Evolutionary conservation across 306 rosid genomes (phyloP).

Genomic region (Bauhinia variegata): DNA sequence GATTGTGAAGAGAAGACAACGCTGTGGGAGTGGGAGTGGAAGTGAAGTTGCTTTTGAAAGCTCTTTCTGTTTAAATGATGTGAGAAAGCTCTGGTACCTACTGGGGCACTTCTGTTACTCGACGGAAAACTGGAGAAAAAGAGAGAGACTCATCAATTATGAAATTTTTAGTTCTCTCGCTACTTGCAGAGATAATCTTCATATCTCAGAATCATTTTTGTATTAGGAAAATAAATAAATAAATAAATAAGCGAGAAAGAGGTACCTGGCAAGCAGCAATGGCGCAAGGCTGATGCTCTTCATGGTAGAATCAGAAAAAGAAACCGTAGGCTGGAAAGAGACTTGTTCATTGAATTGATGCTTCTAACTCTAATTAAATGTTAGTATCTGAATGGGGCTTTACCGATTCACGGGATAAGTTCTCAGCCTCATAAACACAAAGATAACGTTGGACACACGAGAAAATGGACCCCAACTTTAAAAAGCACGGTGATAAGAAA

Average conservation of each 20-base stretch:
- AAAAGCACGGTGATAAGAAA: background rate
- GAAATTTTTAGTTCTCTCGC: background rate
- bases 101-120: slow-evolving; percentile 36
- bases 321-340: background rate
- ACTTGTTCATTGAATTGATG: background rate
- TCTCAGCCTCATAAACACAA: too few relatives aligned
- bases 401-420: background rate
- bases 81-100: slow-evolving; percentile 40
- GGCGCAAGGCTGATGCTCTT: slow-evolving; percentile 28
- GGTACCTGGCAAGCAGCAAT: slow-evolving; percentile 41
- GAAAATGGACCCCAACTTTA: background rate
- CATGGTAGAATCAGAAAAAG: slow-evolving; percentile 35
- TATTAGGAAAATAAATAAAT: background rate
- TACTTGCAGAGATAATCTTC: background rate
- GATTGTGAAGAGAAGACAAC: slow-evolving; percentile 38
- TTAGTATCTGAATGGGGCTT: too few relatives aligned
- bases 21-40: slow-evolving; percentile 17
- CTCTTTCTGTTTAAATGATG: slow-evolving; percentile 35
- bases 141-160: background rate
- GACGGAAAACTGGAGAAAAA: background rate
- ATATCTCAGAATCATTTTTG: background rate
- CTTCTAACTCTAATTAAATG: too few relatives aligned
- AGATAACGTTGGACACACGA: too few relatives aligned
- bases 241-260: background rate
- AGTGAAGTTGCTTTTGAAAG: slow-evolving; percentile 42